Evolutionary conservation across 2,329 filamentous ascomycete species (phyloP), one percentile per base, ranked within the genome.

Genomic region (Apiospora aurea): DNA sequence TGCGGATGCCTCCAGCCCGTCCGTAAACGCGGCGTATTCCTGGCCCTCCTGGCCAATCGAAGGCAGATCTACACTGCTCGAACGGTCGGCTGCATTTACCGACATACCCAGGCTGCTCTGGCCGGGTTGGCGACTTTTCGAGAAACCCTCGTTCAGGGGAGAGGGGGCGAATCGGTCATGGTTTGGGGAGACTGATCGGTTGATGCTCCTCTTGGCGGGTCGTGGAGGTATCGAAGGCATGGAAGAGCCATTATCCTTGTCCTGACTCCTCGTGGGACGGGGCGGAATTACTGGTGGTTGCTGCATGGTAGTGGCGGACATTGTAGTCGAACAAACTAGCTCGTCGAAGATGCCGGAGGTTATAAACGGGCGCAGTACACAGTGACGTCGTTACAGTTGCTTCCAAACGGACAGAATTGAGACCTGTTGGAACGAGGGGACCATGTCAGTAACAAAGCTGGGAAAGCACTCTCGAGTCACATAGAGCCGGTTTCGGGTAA

Each of bases 11-110:
- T 79, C 83, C 57, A 83, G 75, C 74, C 88, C 87, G n/a, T 86
- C 84, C 46, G 86, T 78, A n/a, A 46, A 68, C 29, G 81, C 92
- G 70, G 90, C 94, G 83, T 98, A 98, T 84, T 98, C 96, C 76
- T 87, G 90, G 74, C 96, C 96, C 84, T 98, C 96, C 80, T 98
- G 92, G 72, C 96, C 96, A 71, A 97, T 88, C 0, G 93, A 93
- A 21, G 96, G 96, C 80, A 98, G 88, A 46, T 90, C 89, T 71
- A 97, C 94, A 79, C 94, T 97, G 68, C 90, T 89, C 47, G 93
- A 90, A 69, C 94, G 92, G 57, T 87, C 83, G 74, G 87, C 80
- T n/a, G 70, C 61, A 21, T 72, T 67, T 16, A 47, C 41, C 24
- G 34, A 34, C 16, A 69, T 66, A 26, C 61, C 64, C 82, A 87